Evolutionary conservation across 73 alveolate genomes (phyloP).

Genomic region (Paramecium sonneborni): DNA sequence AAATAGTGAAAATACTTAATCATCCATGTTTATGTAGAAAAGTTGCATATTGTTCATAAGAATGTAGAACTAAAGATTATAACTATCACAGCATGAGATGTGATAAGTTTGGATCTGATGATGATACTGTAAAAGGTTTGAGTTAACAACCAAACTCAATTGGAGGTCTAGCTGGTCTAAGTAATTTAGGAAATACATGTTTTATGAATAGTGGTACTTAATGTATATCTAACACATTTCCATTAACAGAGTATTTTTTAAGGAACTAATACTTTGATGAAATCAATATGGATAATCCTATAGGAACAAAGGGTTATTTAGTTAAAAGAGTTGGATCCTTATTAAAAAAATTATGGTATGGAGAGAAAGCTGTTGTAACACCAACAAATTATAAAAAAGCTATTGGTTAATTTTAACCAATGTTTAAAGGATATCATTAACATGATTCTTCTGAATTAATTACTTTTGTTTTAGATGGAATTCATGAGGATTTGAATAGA

Average conservation of each 20-base stretch:
- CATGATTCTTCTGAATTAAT: conserved; percentile 80
- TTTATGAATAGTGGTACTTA: conserved; percentile 96
- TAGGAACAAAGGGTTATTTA: conserved; percentile 92
- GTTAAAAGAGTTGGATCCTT: conserved; percentile 31
- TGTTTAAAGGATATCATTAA: conserved; percentile 52
- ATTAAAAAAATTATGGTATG: conserved; percentile 57
- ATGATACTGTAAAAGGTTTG: neutral
- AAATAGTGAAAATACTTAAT: conserved; percentile 40
- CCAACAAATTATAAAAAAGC: conserved; percentile 44
- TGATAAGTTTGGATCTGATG: conserved; percentile 59
- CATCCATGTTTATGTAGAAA: conserved; percentile 69
- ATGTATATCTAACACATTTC: conserved; percentile 86
- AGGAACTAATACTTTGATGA: conserved; percentile 71
- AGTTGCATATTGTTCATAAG: conserved; percentile 70
- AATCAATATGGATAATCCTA: conserved; percentile 85
- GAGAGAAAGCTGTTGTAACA: neutral
- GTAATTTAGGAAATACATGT: conserved; percentile 99
- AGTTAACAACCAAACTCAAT: neutral
- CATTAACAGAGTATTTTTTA: conserved; percentile 87
- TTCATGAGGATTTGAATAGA: conserved; percentile 96
- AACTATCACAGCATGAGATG: conserved; percentile 71
- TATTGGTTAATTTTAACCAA: conserved; percentile 38
- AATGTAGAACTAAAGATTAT: conserved; percentile 71
- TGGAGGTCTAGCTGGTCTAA: conserved; percentile 87
- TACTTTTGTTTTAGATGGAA: conserved; percentile 84